Base-by-base conservation (phyloP, 257 asterid genomes). In the Jacaranda copaia region DNA sequence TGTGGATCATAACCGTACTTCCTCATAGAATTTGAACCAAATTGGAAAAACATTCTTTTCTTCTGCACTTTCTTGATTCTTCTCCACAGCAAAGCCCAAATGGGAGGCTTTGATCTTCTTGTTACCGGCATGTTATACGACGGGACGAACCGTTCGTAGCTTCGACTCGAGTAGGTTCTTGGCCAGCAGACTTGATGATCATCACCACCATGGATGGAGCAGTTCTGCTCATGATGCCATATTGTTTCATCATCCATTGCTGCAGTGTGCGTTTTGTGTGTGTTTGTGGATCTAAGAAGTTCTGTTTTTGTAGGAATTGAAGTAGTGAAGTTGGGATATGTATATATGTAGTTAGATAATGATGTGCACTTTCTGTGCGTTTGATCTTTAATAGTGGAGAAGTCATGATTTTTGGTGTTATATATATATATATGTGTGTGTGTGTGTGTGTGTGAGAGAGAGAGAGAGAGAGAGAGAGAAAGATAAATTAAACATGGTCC, bases 41-140 rank as follows among this genome's bases (percentile, higher is more conserved):
- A 40, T 12, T 76, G 32, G 10, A 77, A 67, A 43, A 76, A 68
- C 52, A 78, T 58, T 39, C 58, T 87, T 36, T 81, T 82, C 94
- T 81, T 91, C 77, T 85, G 88, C 2, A 25, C 32, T 64, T 75
- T 90, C 94, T 89, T 91, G 70, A 91, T 77, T 81, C 86, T 90
- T 85, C 91, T 87, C 97, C 95, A 90, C 19, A 88, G 4, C 15
- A 74, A 53, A 55, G 67, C 84, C 96, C 97, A 89, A 5, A 87
- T 64, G 5, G 85, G 49, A 58, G 83, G 57, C 74, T 78, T 85
- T 7, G 96, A 84, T 75, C 83, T 73, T 68, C 83, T 73, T 68
- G 40, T 79, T 3, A 32, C 82, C 1, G 40, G 83, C 32, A 6
- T 59, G 2, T 68, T 48, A 49, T 70, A 36, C 53, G 86, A 7